Evolutionary conservation across 305 asterid genomes (phyloP), one percentile per base, ranked within the genome.

Genomic region (Rubia occidens): DNA sequence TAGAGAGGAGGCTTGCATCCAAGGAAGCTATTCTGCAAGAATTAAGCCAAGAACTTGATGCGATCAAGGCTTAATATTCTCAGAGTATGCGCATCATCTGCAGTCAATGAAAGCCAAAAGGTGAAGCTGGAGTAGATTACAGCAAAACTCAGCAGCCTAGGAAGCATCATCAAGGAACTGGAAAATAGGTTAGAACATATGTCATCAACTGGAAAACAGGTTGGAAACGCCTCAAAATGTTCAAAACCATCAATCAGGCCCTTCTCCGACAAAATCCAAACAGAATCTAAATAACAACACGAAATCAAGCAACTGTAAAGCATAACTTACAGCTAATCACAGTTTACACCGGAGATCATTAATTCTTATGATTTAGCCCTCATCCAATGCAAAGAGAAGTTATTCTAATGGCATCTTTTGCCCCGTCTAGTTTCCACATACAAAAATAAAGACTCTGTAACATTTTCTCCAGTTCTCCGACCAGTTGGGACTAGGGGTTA

Each of bases 381-480:
- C 97, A 89, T 18, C 99, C 97, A 62, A 95, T 88, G 51, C 89
- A 95, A n/a, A 91, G 89, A 51, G 99, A 86, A 65, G 97, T 95
- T 76, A 95, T 89, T 53, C 99, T 97, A 60, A 91, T 79, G 53
- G 96, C 99, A 76, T 95, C 99, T 11, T 26, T 26, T 26, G 29
- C 29, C 29, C 29, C 2, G 29, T 26, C 29, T 26, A 26, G 29
- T 26, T 26, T 26, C 29, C 29, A 26, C 29, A 26, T 26, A 26
- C 29, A 26, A 26, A 26, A 26, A 26, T 26, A 26, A 26, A 26
- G 29, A 26, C 29, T 26, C 2, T 26, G 29, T 26, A 2, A 26
- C 29, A 26, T 26, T 26, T 26, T 26, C 29, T 26, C 29, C 29
- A 26, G 2, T 26, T 2, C 29, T 26, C 29, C 29, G 29, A 26